Evolutionary conservation across 2,329 filamentous ascomycete genomes (phyloP), one percentile per base, ranked within the genome.

Genomic region (Pestalotiopsis fici): DNA sequence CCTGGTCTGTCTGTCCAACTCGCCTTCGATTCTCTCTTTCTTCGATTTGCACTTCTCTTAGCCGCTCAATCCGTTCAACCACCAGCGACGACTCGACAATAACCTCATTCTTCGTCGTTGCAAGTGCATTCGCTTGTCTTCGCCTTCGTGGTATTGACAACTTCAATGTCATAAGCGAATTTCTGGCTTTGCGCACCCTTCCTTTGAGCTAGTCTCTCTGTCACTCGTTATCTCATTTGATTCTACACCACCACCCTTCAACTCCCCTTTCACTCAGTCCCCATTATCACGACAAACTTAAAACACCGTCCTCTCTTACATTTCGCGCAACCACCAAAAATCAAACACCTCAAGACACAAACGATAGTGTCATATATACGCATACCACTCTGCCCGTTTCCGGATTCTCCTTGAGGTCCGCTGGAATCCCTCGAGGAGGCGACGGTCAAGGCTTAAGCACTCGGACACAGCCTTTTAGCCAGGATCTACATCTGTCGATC

Each of bases 171-270:
- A 57, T 65, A 57, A 43, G 56, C 9, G 25, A 25, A 15, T n/a
- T 18, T 21, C 23, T 27, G 12, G 28, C 27, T 6, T 65, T 18
- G 56, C 21, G 18, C 50, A 23, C 23, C 31, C 69, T 71, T 72
- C 74, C 69, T 69, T 73, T 75, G 83, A 85, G 82, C 83, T 83
- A 83, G 83, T 80, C 82, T 83, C 82, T 75, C 71, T 74, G 76
- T 80, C 82, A 80, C 79, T 83, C 82, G 80, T 83, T 83, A 78
- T 39, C 59, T 47, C 54, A 15, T 59, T 65, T 57, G 28, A 57
- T 57, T 65, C 63, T 65, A 28, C 27, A 21, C n/a, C n/a, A 50
- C 27, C 27, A 25, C 23, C 47, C 62, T 31, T 47, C 60, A 43
- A 54, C 21, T 15, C 43, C 15, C 27, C 57, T 55, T 55, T 54